phyloP scores from a whole-genome alignment of 768 basidiomycete species.

The Udeniomyces megalosporus region DNA sequence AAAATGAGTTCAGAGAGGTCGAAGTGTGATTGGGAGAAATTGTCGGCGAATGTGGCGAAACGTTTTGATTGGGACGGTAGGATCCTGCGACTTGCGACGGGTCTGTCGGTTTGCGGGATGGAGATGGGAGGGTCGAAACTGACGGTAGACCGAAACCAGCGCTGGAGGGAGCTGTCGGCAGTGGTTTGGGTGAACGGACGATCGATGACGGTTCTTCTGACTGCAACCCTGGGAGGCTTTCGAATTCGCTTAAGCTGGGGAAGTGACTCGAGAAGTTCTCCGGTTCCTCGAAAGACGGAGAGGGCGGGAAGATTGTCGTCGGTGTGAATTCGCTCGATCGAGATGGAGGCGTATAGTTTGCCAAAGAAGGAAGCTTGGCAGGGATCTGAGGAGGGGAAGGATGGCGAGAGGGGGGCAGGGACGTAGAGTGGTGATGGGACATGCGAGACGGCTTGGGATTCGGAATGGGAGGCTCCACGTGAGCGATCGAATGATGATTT shows the following conservation, averaged over 20 bases:
- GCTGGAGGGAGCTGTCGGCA: too few species aligned
- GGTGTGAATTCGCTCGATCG: too few species aligned
- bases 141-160: too few species aligned
- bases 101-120: too few species aligned
- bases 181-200: too few species aligned
- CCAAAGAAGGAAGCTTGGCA: not conserved
- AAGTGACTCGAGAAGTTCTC: slow-evolving; percentile 5
- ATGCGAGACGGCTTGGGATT: not conserved
- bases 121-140: too few species aligned
- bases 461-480: not conserved
- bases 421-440: slow-evolving; percentile 4
- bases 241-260: slow-evolving; percentile 9
- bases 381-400: not conserved
- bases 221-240: not conserved
- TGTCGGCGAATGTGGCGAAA: too few species aligned
- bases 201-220: not conserved
- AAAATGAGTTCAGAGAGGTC: not conserved
- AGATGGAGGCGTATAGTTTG: not conserved
- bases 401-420: not conserved
- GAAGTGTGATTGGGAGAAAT: not conserved
- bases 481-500: not conserved
- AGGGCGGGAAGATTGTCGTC: too few species aligned
- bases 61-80: too few species aligned
- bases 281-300: not conserved
- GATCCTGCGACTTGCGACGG: too few species aligned